phyloP scores from a whole-genome alignment of 2,329 filamentous ascomycete species.

The Fonsecaea erecta region DNA sequence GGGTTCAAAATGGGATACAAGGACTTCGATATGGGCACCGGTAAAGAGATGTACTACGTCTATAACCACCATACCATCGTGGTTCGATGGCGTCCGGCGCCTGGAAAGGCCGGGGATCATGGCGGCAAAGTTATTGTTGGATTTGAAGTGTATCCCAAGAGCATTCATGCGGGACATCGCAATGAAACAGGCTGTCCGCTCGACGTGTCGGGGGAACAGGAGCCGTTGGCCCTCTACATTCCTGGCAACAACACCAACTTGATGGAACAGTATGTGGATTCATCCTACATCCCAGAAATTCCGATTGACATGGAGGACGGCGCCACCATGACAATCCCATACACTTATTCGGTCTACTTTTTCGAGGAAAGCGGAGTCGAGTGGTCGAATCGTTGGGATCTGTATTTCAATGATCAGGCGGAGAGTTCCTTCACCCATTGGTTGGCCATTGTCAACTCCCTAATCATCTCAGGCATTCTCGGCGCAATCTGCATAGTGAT shows the following conservation, averaged over 20 bases:
- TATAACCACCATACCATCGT: slow-evolving; percentile 90
- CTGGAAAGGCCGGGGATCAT: slow-evolving; percentile 68
- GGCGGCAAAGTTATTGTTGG: slow-evolving; percentile 82
- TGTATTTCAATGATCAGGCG: slow-evolving; percentile 87
- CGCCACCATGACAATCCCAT: slow-evolving; percentile 73
- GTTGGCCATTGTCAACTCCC: slow-evolving; percentile 84
- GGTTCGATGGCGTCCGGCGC: slow-evolving; percentile 74
- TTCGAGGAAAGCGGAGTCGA: slow-evolving; percentile 79
- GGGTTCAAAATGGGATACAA: slow-evolving; percentile 87
- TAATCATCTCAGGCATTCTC: slow-evolving; percentile 79
- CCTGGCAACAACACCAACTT: slow-evolving; percentile 60
- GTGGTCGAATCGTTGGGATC: slow-evolving; percentile 83
- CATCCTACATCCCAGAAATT: slow-evolving; percentile 63
- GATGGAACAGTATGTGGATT: slow-evolving; percentile 61
- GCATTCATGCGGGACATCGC: slow-evolving; percentile 68
- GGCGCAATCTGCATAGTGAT: slow-evolving; percentile 82
- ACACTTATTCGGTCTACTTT: slow-evolving; percentile 90
- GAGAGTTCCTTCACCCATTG: slow-evolving; percentile 82
- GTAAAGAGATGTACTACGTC: slow-evolving; percentile 70
- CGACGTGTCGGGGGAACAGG: slow-evolving; percentile 63
- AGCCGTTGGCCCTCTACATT: slow-evolving; percentile 72
- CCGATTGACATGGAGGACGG: slow-evolving; percentile 65
- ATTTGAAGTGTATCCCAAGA: slow-evolving; percentile 90
- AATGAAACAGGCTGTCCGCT: slow-evolving; percentile 69
- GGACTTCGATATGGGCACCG: slow-evolving; percentile 64